A percentile compares a stretch with the other conserved stretches of the same genome.
phyloP scores from a whole-genome alignment of 2,329 filamentous ascomycete species.

The Diplocarpon mali region DNA sequence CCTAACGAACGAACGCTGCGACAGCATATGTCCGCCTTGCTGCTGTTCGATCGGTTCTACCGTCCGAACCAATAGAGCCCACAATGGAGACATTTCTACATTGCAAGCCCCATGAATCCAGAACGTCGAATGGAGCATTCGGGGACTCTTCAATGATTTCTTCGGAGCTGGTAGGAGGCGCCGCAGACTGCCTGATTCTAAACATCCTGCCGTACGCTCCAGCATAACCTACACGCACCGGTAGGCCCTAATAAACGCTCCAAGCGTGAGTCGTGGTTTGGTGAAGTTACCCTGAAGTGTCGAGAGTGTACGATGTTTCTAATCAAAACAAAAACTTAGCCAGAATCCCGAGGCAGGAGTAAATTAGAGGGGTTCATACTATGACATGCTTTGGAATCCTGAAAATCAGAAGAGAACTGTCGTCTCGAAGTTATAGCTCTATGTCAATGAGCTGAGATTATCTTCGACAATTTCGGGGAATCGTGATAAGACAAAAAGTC shows the following conservation, averaged over 20 bases:
- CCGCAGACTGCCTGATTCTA: slow-evolving; percentile 43
- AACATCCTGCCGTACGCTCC: slow-evolving; percentile 45
- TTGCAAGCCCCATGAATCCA: slow-evolving; percentile 40
- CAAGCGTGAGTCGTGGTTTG: neutral
- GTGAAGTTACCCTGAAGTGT: slow-evolving; percentile 4
- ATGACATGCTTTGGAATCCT: slow-evolving; percentile 16
- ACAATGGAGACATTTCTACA: slow-evolving; percentile 25
- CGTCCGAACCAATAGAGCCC: slow-evolving; percentile 20
- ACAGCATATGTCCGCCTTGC: slow-evolving; percentile 4
- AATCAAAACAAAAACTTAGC: neutral
- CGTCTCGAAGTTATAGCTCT: neutral
- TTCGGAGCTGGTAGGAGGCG: slow-evolving; percentile 32
- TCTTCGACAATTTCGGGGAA: too few species aligned
- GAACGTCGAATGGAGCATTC: slow-evolving; percentile 42
- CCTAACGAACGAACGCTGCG: slow-evolving; percentile 5
- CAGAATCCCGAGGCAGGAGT: neutral
- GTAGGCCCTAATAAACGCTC: slow-evolving; percentile 1
- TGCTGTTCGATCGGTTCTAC: slow-evolving; percentile 10
- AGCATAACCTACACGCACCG: slow-evolving; percentile 37
- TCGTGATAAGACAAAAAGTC: neutral
- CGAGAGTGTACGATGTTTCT: slow-evolving; percentile 1
- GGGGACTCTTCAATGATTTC: slow-evolving; percentile 29
- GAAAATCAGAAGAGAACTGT: neutral
- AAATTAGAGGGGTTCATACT: slow-evolving; percentile 4
- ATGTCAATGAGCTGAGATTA: neutral